A percentile compares a stretch with the other conserved stretches of the same genome.
These are phyloP conservation scores for Lanmaoa pseudosensibilis DNA, from an alignment of 768 basidiomycete species.

Conservation along the genomic window DNA sequence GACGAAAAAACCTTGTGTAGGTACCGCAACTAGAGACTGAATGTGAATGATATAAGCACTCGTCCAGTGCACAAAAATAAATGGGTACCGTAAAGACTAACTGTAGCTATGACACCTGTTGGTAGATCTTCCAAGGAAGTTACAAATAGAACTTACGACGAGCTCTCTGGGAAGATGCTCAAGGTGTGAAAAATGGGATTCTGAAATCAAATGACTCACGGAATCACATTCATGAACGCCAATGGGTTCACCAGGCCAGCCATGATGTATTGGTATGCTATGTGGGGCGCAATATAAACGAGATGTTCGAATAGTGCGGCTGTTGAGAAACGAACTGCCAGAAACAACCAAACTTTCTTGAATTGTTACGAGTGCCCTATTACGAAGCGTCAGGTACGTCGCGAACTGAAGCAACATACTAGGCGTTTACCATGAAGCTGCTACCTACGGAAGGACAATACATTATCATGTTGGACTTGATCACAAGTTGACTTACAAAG, in stretches of 20 bases:
- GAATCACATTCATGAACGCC: rapidly evolving
- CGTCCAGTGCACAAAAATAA: not conserved
- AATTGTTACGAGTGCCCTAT: conserved; percentile 11
- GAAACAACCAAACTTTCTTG: conserved; percentile 8
- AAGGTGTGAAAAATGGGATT: not conserved
- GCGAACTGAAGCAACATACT: too few relatives aligned
- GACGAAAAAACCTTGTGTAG: too few relatives aligned
- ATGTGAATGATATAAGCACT: conserved; percentile 1
- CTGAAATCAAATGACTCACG: conserved; percentile 3
- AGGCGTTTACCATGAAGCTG: conserved; percentile 6
- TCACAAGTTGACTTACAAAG: too few relatives aligned
- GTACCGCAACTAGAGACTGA: conserved; percentile 1
- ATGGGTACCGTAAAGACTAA: conserved; percentile 2
- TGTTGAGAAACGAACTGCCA: conserved; percentile 10
- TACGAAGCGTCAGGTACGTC: not conserved
- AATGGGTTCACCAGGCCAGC: not conserved
- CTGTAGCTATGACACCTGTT: too few relatives aligned
- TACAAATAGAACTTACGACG: too few relatives aligned
- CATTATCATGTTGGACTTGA: not conserved
- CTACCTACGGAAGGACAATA: conserved; percentile 4
- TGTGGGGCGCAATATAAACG: not conserved
- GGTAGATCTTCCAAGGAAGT: too few relatives aligned
- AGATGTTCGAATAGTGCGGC: not conserved
- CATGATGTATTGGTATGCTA: conserved; percentile 11
- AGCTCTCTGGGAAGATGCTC: conserved; percentile 2